phyloP scores from a whole-genome alignment of 2,329 filamentous ascomycete genomes.

The Diaporthe sp. region DNA sequence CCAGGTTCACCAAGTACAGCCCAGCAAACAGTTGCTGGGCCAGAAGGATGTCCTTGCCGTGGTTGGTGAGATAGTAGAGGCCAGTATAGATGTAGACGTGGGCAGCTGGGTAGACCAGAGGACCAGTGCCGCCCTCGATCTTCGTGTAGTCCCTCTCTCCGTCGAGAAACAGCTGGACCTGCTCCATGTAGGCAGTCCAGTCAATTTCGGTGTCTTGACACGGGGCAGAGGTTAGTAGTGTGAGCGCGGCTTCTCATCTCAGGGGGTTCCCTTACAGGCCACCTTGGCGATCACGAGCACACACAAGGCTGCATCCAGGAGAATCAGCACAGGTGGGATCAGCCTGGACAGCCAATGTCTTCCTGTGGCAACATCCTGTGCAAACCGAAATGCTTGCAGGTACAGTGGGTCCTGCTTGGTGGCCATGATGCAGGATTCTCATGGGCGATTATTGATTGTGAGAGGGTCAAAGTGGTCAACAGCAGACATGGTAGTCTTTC shows the following conservation, averaged over 20 bases:
- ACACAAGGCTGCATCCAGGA: constrained; percentile 80
- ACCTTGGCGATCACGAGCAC: constrained; percentile 83
- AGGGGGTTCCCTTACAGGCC: constrained; percentile 73
- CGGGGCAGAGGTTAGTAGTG: neutral
- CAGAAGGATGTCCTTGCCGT: constrained; percentile 80
- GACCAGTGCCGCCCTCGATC: constrained; percentile 90
- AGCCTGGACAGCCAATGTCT: constrained; percentile 63
- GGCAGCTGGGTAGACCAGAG: constrained; percentile 92
- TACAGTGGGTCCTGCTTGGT: constrained; percentile 37
- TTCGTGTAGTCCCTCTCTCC: constrained; percentile 91
- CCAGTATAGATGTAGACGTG: constrained; percentile 92
- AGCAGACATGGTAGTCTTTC: neutral
- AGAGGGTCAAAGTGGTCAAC: neutral
- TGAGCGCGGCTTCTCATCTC: neutral
- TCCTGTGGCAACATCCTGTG: constrained; percentile 61
- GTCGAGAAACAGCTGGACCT: constrained; percentile 81
- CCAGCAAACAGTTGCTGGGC: constrained; percentile 89
- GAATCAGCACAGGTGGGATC: constrained; percentile 73
- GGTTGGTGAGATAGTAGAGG: constrained; percentile 82
- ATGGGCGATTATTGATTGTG: neutral
- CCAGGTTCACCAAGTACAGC: constrained; percentile 83
- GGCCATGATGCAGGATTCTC: constrained; percentile 35
- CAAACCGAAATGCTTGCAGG: constrained; percentile 49
- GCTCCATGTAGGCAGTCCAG: constrained; percentile 97
- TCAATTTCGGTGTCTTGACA: constrained; percentile 92